A percentile compares a stretch with the other conserved stretches of the same genome.
phyloP scores from a whole-genome alignment of 2,329 filamentous ascomycete species.

The Huntiella moniliformis region DNA sequence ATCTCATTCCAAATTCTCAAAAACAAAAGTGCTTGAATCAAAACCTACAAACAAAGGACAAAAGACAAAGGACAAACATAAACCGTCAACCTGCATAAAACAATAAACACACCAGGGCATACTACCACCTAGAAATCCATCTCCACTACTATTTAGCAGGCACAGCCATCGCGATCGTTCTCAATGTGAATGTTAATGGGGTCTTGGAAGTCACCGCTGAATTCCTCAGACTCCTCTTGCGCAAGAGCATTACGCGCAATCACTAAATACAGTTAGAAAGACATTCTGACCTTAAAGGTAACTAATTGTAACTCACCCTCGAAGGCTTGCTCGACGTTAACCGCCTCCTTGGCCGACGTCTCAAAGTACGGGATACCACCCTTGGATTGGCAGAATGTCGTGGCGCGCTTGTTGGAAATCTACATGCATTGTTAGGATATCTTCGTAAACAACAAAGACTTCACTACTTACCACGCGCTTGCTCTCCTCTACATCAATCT shows the following conservation, averaged over 20 bases:
- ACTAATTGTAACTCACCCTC: conserved; percentile 32
- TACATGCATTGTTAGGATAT: conserved; percentile 17
- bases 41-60: background rate
- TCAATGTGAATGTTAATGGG: conserved; percentile 97
- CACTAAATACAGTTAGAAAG: conserved; percentile 32
- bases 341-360: conserved; percentile 95
- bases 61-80: background rate
- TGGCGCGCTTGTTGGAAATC: conserved; percentile 89
- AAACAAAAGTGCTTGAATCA: background rate
- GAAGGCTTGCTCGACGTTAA: conserved; percentile 78
- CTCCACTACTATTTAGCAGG: conserved; percentile 45
- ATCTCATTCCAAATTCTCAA: background rate
- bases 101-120: conserved; percentile 6
- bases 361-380: conserved; percentile 97
- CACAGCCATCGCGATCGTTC: conserved; percentile 79
- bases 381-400: conserved; percentile 95
- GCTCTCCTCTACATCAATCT: conserved; percentile 96
- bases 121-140: background rate
- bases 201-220: conserved; percentile 91
- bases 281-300: background rate
- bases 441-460: background rate
- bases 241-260: conserved; percentile 90
- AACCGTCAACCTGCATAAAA: conserved; percentile 1
- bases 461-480: conserved; percentile 56
- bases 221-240: conserved; percentile 96